Evolutionary conservation across 176 grass and related monocot genomes (phyloP).

Genomic region (Oryza punctata): DNA sequence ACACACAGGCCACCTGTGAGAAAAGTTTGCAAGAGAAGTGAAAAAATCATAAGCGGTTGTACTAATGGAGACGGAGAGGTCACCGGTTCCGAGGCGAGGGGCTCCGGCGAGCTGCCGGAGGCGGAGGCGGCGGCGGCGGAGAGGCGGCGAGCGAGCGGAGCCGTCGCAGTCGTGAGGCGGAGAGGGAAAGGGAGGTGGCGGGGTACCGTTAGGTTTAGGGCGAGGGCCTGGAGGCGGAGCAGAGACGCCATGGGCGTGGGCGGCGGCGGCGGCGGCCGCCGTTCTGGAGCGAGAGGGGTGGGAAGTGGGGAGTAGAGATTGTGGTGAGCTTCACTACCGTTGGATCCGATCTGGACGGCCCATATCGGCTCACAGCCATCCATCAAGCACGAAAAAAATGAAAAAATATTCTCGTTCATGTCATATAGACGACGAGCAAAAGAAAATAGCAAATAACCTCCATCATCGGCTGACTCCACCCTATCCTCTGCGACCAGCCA

Average conservation of each 20-base stretch:
- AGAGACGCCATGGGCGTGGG: constrained; percentile 47
- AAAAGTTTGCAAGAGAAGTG: background rate
- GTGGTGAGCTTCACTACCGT: background rate
- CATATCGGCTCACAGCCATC: too few relatives aligned
- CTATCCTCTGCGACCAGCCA: too few relatives aligned
- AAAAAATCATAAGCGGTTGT: background rate
- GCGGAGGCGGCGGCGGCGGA: constrained; percentile 22
- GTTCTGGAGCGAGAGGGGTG: background rate
- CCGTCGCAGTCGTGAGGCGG: background rate
- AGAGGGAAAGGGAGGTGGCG: background rate
- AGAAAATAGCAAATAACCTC: too few relatives aligned
- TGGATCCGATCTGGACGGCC: background rate
- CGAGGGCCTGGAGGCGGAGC: constrained; percentile 45
- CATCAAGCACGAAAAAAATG: too few relatives aligned
- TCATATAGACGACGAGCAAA: too few relatives aligned
- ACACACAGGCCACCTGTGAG: background rate
- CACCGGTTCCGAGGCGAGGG: constrained; percentile 35
- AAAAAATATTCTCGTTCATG: too few relatives aligned
- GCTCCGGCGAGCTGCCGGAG: constrained; percentile 31
- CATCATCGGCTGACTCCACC: too few relatives aligned
- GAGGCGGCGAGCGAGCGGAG: constrained; percentile 17
- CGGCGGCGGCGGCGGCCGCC: background rate
- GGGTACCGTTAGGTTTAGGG: background rate
- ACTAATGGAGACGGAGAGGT: background rate
- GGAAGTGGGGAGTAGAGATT: background rate